phyloP scores from a whole-genome alignment of 768 basidiomycete genomes.

The Suillus subluteus region DNA sequence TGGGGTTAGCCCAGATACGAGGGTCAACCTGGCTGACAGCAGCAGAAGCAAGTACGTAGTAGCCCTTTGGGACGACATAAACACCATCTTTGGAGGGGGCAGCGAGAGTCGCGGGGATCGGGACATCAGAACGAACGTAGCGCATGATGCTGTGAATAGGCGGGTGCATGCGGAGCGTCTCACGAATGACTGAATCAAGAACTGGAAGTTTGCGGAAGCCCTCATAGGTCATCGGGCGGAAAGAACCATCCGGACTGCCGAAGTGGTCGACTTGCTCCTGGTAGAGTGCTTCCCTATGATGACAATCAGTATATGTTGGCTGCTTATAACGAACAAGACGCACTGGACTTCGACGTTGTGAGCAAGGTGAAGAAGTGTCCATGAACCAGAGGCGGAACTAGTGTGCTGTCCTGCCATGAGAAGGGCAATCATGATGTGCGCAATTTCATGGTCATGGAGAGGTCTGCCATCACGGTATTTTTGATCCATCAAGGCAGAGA shows the following conservation, averaged over 20 bases:
- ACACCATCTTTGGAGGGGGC: slow-evolving; percentile 72
- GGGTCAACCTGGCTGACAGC: slow-evolving; percentile 89
- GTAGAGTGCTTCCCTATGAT: slow-evolving; percentile 75
- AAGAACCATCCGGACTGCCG: slow-evolving; percentile 74
- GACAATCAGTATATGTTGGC: background rate
- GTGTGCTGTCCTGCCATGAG: slow-evolving; percentile 99
- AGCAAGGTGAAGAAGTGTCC: slow-evolving; percentile 91
- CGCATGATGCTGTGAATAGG: slow-evolving; percentile 97
- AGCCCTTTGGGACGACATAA: slow-evolving; percentile 88
- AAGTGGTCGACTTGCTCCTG: slow-evolving; percentile 88
- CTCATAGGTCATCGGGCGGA: slow-evolving; percentile 83
- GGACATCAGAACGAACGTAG: slow-evolving; percentile 83
- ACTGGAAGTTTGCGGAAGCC: slow-evolving; percentile 82
- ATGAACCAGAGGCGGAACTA: slow-evolving; percentile 88
- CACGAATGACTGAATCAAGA: slow-evolving; percentile 88
- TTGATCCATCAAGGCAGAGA: slow-evolving; percentile 84
- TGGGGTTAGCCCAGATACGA: slow-evolving; percentile 72
- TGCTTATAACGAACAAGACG: slow-evolving; percentile 31
- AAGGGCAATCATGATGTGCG: slow-evolving; percentile 97
- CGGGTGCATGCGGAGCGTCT: slow-evolving; percentile 91
- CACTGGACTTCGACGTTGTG: slow-evolving; percentile 74
- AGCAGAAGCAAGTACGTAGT: slow-evolving; percentile 89
- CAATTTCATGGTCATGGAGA: slow-evolving; percentile 88
- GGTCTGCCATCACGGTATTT: slow-evolving; percentile 79
- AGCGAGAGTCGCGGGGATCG: slow-evolving; percentile 78